These are phyloP conservation scores for Pestalotiopsis sp. DNA, from an alignment of 2,329 filamentous ascomycete genomes.

Conservation along the genomic window DNA sequence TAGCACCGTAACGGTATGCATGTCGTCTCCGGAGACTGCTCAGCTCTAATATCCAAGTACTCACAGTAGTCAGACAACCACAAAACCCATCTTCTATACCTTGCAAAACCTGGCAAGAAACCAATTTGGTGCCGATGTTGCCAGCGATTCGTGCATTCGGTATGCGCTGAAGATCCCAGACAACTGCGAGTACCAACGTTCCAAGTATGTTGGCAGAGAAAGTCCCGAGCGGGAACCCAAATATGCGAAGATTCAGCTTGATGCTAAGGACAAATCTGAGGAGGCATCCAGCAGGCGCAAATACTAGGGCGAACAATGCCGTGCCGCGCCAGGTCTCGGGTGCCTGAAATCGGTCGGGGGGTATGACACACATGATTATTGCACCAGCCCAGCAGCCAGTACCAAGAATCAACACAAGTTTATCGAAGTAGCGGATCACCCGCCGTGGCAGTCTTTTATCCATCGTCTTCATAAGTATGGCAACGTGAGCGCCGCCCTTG, in stretches of 20 bases:
- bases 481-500: conserved; percentile 63
- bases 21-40: not conserved
- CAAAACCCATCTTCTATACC: conserved; percentile 3
- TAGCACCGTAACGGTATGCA: not conserved
- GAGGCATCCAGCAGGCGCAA: conserved; percentile 67
- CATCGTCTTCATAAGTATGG: conserved; percentile 48
- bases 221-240: conserved; percentile 67
- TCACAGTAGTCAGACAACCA: not conserved
- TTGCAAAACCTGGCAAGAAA: not conserved
- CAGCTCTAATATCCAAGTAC: not conserved
- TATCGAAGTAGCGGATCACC: not conserved
- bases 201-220: conserved; percentile 55
- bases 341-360: conserved; percentile 45
- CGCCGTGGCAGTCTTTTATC: conserved; percentile 38
- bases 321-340: conserved; percentile 58
- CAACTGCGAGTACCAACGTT: conserved; percentile 11
- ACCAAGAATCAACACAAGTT: not conserved
- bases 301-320: conserved; percentile 68
- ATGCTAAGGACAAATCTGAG: conserved; percentile 62
- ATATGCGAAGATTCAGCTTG: conserved; percentile 57
- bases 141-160: not conserved
- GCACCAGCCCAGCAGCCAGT: conserved; percentile 63
- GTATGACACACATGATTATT: conserved; percentile 61
- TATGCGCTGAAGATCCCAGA: conserved; percentile 17
- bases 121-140: not conserved